These are phyloP conservation scores for Stropharia rugosoannulata DNA, from an alignment of 768 basidiomycete genomes.

Conservation along the genomic window DNA sequence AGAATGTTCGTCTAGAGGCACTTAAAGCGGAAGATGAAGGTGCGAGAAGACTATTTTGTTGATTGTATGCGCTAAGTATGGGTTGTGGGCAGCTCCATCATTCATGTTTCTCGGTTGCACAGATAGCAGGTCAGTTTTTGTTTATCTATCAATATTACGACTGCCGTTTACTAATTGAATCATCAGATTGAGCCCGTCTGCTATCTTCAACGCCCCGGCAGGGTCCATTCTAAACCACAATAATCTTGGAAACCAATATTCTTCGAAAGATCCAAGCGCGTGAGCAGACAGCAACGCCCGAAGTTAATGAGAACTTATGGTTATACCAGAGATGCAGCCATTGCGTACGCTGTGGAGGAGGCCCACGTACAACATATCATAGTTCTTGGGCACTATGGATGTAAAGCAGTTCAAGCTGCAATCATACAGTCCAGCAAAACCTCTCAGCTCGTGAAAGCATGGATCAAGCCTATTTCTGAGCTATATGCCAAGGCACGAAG, in stretches of 20 bases:
- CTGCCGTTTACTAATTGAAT: not conserved
- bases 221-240: slow-evolving; percentile 32
- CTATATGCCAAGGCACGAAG: slow-evolving; percentile 31
- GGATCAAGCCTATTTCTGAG: slow-evolving; percentile 32
- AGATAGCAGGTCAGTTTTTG: slow-evolving; percentile 28
- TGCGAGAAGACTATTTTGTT: slow-evolving; percentile 7
- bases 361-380: slow-evolving; percentile 36
- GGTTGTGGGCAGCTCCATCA: slow-evolving; percentile 23
- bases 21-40: slow-evolving; percentile 17
- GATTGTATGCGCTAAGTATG: not conserved
- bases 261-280: slow-evolving; percentile 30
- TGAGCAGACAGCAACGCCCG: slow-evolving; percentile 16
- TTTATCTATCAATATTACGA: not conserved
- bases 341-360: slow-evolving; percentile 32
- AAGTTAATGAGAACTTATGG: not conserved
- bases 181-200: slow-evolving; percentile 23
- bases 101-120: slow-evolving; percentile 38
- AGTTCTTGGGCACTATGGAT: slow-evolving; percentile 39
- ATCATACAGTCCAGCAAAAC: slow-evolving; percentile 23
- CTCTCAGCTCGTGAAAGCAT: slow-evolving; percentile 23
- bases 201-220: slow-evolving; percentile 32
- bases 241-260: slow-evolving; percentile 37
- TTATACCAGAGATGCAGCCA: slow-evolving; percentile 24
- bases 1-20: slow-evolving; percentile 14
- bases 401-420: slow-evolving; percentile 31